phyloP scores from a whole-genome alignment of 495 filamentous ascomycete species.

The Trichoderma virens region DNA sequence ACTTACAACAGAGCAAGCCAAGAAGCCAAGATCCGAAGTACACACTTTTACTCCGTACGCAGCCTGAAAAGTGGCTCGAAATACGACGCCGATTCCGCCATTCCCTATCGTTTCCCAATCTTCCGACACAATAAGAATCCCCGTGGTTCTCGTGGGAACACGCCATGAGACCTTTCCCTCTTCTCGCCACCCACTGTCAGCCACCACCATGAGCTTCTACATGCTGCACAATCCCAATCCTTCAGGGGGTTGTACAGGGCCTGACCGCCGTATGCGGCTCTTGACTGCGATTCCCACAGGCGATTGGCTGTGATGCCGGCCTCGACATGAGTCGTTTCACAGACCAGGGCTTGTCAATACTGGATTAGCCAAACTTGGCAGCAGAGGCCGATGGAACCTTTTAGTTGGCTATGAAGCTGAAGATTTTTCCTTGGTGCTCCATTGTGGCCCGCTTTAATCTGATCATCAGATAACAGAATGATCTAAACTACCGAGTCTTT shows the following conservation, averaged over 20 bases:
- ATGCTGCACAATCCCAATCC: not conserved
- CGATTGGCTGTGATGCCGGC: not conserved
- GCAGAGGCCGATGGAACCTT: not conserved
- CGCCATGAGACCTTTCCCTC: not conserved
- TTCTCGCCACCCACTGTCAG: not conserved
- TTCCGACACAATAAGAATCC: no score
- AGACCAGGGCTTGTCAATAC: not conserved
- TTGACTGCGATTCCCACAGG: not conserved
- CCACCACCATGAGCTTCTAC: not conserved
- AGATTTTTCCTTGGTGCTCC: not conserved
- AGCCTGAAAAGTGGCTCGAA: no score
- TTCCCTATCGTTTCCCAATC: no score
- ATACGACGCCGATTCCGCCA: no score
- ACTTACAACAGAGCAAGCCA: no score
- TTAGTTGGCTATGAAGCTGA: not conserved
- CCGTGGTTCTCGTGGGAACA: no score
- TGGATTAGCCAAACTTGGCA: conserved; percentile 1
- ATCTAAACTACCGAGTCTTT: not conserved
- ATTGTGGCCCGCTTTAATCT: conserved; percentile 2
- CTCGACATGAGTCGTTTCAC: not conserved
- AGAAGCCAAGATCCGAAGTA: no score
- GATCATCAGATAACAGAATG: not conserved
- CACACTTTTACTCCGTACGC: no score
- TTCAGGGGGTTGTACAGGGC: not conserved
- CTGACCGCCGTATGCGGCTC: not conserved